These are phyloP conservation scores for Balakata baccata DNA, from an alignment of 345 rosid genomes.

Conservation along the genomic window DNA sequence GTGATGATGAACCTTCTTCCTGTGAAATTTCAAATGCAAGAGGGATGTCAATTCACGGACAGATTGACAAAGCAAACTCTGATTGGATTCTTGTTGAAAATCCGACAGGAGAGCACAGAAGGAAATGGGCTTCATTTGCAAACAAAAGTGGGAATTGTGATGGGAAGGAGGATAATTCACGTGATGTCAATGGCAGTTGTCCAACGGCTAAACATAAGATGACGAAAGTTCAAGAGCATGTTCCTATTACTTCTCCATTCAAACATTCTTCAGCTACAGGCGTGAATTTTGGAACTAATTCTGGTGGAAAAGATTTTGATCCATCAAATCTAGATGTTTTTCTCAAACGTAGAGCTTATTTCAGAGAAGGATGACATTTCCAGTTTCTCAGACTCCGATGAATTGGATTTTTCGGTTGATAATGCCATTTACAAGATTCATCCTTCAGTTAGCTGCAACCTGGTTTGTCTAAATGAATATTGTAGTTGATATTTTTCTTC, in stretches of 20 bases:
- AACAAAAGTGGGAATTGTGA: conserved; percentile 2
- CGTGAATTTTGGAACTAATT: conserved; percentile 9
- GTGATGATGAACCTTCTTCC: conserved; percentile 29
- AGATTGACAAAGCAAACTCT: background rate
- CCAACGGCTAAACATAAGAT: conserved; percentile 1
- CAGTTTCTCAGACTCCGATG: conserved; percentile 34
- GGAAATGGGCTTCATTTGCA: conserved; percentile 25
- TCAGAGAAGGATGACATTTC: conserved; percentile 1
- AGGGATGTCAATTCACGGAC: background rate
- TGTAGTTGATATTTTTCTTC: background rate
- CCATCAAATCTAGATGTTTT: conserved; percentile 8
- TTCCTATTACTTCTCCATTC: conserved; percentile 9
- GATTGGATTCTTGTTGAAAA: conserved; percentile 5
- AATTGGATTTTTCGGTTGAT: background rate
- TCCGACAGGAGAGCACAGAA: conserved; percentile 23
- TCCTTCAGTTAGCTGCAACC: no score
- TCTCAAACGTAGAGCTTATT: background rate
- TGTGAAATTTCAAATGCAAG: conserved; percentile 10
- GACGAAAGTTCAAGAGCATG: conserved; percentile 19
- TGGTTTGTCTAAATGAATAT: conserved; percentile 13
- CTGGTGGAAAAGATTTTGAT: background rate
- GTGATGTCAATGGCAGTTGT: background rate
- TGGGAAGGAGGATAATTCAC: background rate
- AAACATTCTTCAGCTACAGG: conserved; percentile 1
- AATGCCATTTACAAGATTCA: background rate